Evolutionary conservation across 2,329 filamentous ascomycete species (phyloP).

Genomic region (Cladophialophora bantiana): DNA sequence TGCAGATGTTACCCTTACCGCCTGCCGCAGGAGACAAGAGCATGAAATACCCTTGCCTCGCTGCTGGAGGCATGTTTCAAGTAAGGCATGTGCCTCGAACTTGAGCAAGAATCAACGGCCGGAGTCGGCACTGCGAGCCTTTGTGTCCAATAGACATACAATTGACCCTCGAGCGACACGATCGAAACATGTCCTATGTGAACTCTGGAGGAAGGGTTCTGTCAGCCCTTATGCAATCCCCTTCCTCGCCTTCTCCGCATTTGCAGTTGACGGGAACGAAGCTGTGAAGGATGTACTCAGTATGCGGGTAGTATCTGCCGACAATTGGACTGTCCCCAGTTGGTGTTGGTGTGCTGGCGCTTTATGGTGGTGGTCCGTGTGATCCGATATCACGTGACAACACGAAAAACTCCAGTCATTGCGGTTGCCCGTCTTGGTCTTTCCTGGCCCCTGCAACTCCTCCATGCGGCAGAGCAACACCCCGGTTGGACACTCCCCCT

Average conservation of each 20-base stretch:
- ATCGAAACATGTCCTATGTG: background rate
- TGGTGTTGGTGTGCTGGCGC: background rate
- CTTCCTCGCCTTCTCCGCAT: background rate
- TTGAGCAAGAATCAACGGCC: background rate
- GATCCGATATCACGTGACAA: background rate
- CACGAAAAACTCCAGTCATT: background rate
- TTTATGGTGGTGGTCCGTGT: background rate
- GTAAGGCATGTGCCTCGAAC: background rate
- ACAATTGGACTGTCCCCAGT: background rate
- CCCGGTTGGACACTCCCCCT: background rate
- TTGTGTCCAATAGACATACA: background rate
- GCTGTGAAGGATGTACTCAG: background rate
- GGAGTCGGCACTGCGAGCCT: background rate
- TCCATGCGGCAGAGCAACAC: background rate
- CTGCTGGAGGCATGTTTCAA: background rate
- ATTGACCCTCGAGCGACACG: background rate
- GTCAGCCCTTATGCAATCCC: conserved; percentile 7
- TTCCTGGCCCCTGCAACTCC: too few species aligned
- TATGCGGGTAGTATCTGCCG: background rate
- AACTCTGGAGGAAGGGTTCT: background rate
- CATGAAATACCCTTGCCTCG: conserved; percentile 1
- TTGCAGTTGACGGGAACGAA: background rate
- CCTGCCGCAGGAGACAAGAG: background rate
- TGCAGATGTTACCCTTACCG: background rate
- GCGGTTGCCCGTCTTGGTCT: too few species aligned